A percentile compares a stretch with the other conserved stretches of the same genome.
Conservation (phyloP, 768 basidiomycete species). For the Lactarius psammicola region DNA sequence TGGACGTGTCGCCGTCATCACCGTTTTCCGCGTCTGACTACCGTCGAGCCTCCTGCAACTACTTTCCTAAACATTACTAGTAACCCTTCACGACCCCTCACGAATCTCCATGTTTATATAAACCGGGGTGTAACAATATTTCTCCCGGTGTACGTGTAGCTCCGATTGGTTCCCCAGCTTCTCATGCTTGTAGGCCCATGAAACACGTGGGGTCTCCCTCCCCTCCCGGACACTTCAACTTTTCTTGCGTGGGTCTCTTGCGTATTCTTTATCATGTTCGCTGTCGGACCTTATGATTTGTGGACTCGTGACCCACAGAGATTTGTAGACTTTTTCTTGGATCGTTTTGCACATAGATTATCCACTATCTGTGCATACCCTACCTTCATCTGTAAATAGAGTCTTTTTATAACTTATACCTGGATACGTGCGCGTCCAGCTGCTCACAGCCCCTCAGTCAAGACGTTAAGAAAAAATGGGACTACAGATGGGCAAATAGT, state of each 20-base stretch:
- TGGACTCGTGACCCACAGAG: background rate
- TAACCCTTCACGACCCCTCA: background rate
- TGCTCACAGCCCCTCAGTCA: background rate
- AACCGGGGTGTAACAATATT: background rate
- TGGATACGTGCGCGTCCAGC: background rate
- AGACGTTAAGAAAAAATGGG: background rate
- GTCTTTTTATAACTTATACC: background rate
- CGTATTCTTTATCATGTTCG: background rate
- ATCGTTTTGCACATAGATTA: conserved; percentile 10
- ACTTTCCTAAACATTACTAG: background rate
- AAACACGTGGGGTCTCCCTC: background rate
- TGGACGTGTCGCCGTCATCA: conserved; percentile 76
- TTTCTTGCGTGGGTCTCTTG: background rate
- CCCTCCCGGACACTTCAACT: background rate
- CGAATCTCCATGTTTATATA: background rate
- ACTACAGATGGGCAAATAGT: background rate
- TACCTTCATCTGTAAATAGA: background rate
- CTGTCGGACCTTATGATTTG: background rate
- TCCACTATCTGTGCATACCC: background rate
- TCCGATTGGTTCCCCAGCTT: background rate
- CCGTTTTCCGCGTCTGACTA: conserved; percentile 49
- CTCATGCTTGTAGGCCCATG: background rate
- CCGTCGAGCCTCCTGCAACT: background rate
- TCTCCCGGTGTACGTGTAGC: background rate
- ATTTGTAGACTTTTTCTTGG: background rate